phyloP scores from a whole-genome alignment of 2,329 filamentous ascomycete species.

The Polytolypa hystricis region DNA sequence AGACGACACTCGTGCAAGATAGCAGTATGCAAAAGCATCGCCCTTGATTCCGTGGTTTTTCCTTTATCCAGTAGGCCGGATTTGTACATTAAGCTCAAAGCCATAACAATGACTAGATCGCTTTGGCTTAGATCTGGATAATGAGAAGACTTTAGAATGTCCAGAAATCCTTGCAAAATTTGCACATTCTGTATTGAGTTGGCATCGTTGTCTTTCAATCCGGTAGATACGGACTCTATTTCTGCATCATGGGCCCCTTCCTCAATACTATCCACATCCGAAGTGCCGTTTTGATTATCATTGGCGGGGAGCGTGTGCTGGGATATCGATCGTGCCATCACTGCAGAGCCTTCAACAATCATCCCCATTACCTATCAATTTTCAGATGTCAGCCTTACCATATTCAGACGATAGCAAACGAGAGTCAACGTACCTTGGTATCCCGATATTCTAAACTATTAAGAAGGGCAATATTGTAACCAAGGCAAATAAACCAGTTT shows the following conservation, averaged over 20 bases:
- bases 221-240: not conserved
- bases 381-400: slow-evolving; percentile 1
- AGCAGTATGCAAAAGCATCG: slow-evolving; percentile 15
- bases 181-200: not conserved
- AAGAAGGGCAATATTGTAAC: slow-evolving; percentile 52
- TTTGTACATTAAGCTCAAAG: slow-evolving; percentile 12
- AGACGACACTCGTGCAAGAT: slow-evolving; percentile 15
- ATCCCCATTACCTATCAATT: slow-evolving; percentile 37
- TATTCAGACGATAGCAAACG: slow-evolving; percentile 5
- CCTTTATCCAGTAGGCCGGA: not conserved
- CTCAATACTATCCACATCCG: not conserved
- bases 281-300: not conserved
- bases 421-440: slow-evolving; percentile 42
- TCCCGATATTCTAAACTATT: slow-evolving; percentile 54
- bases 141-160: slow-evolving; percentile 1
- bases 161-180: slow-evolving; percentile 2
- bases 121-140: slow-evolving; percentile 13
- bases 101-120: slow-evolving; percentile 12
- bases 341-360: slow-evolving; percentile 28
- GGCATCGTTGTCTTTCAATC: not conserved
- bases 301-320: not conserved
- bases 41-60: slow-evolving; percentile 3
- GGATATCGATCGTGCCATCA: not conserved
- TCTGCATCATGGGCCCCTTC: not conserved
- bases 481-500: slow-evolving; percentile 42